These are phyloP conservation scores for Plenodomus tracheiphilus DNA, from an alignment of 2,329 filamentous ascomycete genomes.

Conservation along the genomic window DNA sequence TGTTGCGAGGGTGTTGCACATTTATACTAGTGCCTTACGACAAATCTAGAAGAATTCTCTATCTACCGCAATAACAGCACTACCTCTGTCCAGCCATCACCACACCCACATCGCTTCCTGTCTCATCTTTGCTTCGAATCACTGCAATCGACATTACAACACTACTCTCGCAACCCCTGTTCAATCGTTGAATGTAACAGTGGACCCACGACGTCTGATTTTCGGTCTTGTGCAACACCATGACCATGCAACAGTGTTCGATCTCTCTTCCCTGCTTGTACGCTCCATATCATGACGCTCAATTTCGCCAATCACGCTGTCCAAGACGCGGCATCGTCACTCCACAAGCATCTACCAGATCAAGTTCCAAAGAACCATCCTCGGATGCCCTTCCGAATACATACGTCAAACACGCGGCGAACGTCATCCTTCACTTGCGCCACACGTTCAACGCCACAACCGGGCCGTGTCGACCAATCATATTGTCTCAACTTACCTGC, in stretches of 20 bases:
- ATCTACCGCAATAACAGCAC: too few species aligned
- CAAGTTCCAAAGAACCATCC: not conserved
- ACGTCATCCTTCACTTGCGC: constrained; percentile 1
- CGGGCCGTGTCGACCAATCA: constrained; percentile 2
- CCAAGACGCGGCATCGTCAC: not conserved
- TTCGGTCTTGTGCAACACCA: not conserved
- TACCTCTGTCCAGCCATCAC: too few species aligned
- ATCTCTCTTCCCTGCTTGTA: not conserved
- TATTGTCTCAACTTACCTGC: not conserved
- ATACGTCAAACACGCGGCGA: constrained; percentile 1
- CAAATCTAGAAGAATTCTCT: too few species aligned
- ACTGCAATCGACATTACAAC: too few species aligned
- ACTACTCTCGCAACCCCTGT: too few species aligned
- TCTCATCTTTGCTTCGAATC: too few species aligned
- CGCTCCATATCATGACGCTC: too few species aligned
- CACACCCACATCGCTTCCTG: not conserved
- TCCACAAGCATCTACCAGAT: not conserved
- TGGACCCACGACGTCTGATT: too few species aligned
- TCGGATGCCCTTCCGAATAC: not conserved
- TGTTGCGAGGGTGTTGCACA: not conserved
- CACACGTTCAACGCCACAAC: constrained; percentile 2
- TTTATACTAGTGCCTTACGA: too few species aligned
- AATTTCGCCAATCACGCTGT: not conserved
- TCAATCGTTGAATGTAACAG: too few species aligned
- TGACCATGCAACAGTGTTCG: not conserved